Evolutionary conservation across 208 protist genomes (phyloP), one percentile per base, ranked within the genome.

Genomic region (Borovskyia barvae): DNA sequence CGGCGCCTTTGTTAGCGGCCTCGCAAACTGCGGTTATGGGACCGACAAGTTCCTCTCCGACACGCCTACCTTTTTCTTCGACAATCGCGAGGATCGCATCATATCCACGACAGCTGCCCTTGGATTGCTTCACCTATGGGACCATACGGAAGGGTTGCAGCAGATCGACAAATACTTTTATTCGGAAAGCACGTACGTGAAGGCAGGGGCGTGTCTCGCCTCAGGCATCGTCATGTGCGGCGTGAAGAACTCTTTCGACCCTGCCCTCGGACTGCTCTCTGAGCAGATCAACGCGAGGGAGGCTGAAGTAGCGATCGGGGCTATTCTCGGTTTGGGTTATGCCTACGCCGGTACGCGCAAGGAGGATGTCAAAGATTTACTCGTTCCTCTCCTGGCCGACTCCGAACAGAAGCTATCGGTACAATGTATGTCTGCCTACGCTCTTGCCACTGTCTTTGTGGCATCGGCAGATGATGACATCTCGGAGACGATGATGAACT

Each of bases 121-220:
- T 9, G 98, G 98, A 29, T 74, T 99, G 66, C 79, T 99, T 30
- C 78, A 98, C 46, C 70, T 99, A 39, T 99, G 98, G 98, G 98
- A 99, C 72, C 84, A 99, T 48, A 95, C 97, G 15, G 90, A 92
- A 33, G 98, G 97, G 35, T 75, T 99, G 1, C 96, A 88, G 57
- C 81, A 96, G 69, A 88, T 99, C 32, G 90, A 99, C 80, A 98
- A 97, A 70, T 99, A 95, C 75, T 66, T 98, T 22, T 95, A 98
- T 64, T 93, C 87, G 9, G 84, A 92, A 32, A 97, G 98, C 35
- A 80, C 86, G 39, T 97, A 98, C 76, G 92, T 99, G 49, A 98
- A 97, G 67, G 97, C 93, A 35, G 98, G 98, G 26, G 97, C 97
- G 7, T 95, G 98, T 30, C 69, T 99, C 3, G 98, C 95, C 0